Percentiles rank a stretch among this genome's conserved stretches.
phyloP scores from a whole-genome alignment of 2,329 filamentous ascomycete genomes.

The Fusarium equiseti region DNA sequence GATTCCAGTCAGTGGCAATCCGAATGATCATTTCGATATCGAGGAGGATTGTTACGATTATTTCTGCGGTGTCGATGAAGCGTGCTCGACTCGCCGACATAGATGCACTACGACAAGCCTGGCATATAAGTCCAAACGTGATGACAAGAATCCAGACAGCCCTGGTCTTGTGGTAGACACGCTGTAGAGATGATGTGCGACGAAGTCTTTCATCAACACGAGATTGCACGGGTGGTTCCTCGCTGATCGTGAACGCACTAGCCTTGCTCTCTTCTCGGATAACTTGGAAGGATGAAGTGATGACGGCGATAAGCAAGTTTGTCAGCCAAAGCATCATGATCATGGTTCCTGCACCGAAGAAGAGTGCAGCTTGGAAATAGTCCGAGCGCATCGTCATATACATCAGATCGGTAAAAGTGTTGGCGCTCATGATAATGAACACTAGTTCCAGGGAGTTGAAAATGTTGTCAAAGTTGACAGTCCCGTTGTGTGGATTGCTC shows the following conservation, averaged over 20 bases:
- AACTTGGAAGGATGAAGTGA: slow-evolving; percentile 97
- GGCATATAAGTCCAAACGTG: slow-evolving; percentile 80
- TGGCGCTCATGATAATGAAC: slow-evolving; percentile 98
- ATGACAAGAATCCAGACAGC: slow-evolving; percentile 87
- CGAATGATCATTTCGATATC: slow-evolving; percentile 86
- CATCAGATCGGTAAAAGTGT: slow-evolving; percentile 95
- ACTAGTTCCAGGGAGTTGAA: slow-evolving; percentile 91
- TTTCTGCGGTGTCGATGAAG: slow-evolving; percentile 80
- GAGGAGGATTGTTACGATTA: slow-evolving; percentile 81
- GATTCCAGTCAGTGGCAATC: slow-evolving; percentile 81
- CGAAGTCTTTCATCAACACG: slow-evolving; percentile 55
- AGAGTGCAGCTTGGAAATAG: slow-evolving; percentile 87
- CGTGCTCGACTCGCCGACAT: slow-evolving; percentile 73
- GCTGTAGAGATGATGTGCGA: slow-evolving; percentile 69
- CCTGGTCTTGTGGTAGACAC: slow-evolving; percentile 78
- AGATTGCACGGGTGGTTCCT: slow-evolving; percentile 59
- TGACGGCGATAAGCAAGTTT: slow-evolving; percentile 94
- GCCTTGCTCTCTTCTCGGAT: slow-evolving; percentile 96
- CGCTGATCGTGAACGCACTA: slow-evolving; percentile 88
- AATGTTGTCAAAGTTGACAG: slow-evolving; percentile 96
- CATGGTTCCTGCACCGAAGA: slow-evolving; percentile 79
- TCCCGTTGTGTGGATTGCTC: slow-evolving; percentile 82
- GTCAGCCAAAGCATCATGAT: slow-evolving; percentile 97
- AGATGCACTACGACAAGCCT: slow-evolving; percentile 79
- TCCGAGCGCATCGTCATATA: slow-evolving; percentile 94